Percentiles rank a stretch among this genome's conserved stretches.
Evolutionary conservation across 176 grass and related monocot species (phyloP).

Genomic region (Oryza rufipogon): DNA sequence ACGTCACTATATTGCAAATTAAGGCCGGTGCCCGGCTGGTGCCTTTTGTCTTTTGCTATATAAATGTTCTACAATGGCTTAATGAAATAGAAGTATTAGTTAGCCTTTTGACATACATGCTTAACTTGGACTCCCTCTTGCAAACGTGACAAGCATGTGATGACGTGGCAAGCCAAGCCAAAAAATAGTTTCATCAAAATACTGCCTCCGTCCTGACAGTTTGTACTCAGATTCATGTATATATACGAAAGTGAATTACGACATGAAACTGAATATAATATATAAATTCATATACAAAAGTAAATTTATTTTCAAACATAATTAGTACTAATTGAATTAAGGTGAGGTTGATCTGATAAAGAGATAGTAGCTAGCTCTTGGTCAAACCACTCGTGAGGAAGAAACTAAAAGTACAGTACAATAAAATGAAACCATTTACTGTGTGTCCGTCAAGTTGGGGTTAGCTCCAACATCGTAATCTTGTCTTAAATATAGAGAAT

Average conservation of each 20-base stretch:
- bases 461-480: conserved; percentile 28
- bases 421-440: conserved; percentile 1
- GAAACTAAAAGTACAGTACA: background rate
- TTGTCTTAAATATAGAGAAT: conserved; percentile 1
- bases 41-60: conserved; percentile 19
- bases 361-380: background rate
- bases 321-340: too few relatives aligned
- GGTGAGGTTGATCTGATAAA: background rate
- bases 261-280: too few relatives aligned
- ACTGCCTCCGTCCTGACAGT: too few relatives aligned
- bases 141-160: conserved; percentile 36
- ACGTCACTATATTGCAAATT: background rate
- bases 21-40: conserved; percentile 29
- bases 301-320: too few relatives aligned
- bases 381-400: background rate
- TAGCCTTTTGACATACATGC: conserved; percentile 24
- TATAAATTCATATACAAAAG: too few relatives aligned
- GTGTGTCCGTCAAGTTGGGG: background rate
- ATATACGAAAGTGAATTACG: too few relatives aligned
- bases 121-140: conserved; percentile 3
- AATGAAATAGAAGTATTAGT: background rate
- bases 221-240: too few relatives aligned
- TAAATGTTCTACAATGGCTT: conserved; percentile 15
- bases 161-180: background rate
- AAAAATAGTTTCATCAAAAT: too few relatives aligned